Conservation (phyloP, 768 basidiomycete genomes). For the Neoboletus magnificus region DNA sequence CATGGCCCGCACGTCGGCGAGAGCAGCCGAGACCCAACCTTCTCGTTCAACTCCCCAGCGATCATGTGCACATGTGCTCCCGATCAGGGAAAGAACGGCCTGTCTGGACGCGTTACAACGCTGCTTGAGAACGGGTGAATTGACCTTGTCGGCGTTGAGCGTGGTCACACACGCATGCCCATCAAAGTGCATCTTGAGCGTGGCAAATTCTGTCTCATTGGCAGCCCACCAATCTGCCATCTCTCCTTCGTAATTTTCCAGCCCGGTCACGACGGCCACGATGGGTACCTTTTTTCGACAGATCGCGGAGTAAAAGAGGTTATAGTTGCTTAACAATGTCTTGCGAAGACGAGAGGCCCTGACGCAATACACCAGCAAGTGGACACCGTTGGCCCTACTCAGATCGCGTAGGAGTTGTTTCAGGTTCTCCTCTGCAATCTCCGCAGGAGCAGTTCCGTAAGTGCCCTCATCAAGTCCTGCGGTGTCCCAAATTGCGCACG, state of each 20-base stretch:
- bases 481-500: constrained; percentile 36
- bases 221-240: constrained; percentile 34
- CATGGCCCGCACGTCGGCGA: constrained; percentile 26
- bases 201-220: constrained; percentile 29
- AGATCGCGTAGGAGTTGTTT: constrained; percentile 25
- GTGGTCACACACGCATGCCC: constrained; percentile 41
- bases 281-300: constrained; percentile 37
- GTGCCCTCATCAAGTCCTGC: constrained; percentile 38
- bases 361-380: constrained; percentile 33
- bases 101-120: constrained; percentile 28
- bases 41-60: constrained; percentile 24
- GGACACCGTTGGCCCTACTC: constrained; percentile 25
- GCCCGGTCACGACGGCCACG: constrained; percentile 36
- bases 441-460: constrained; percentile 28
- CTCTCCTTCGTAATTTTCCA: constrained; percentile 34
- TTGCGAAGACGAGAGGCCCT: constrained; percentile 31
- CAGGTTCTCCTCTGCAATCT: constrained; percentile 27
- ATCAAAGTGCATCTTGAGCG: constrained; percentile 31
- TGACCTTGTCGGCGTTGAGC: constrained; percentile 27
- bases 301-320: constrained; percentile 36
- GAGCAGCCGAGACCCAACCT: constrained; percentile 17
- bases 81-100: constrained; percentile 20
- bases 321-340: constrained; percentile 33
- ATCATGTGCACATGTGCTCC: constrained; percentile 16
- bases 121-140: constrained; percentile 27